A percentile compares a stretch with the other conserved stretches of the same genome.
These are phyloP conservation scores for Cenococcum geophilum DNA, from an alignment of 495 filamentous ascomycete genomes.

Conservation along the genomic window DNA sequence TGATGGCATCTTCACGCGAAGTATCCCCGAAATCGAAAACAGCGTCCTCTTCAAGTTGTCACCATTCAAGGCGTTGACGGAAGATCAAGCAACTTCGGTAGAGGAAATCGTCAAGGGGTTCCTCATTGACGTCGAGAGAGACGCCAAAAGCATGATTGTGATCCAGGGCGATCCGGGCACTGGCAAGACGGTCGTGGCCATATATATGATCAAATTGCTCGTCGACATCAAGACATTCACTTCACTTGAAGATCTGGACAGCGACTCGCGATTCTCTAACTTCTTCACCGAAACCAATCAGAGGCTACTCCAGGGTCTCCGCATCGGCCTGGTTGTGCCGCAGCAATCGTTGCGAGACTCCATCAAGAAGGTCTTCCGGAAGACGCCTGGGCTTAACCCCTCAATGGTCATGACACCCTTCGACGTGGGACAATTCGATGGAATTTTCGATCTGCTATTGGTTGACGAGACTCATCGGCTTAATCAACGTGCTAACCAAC, in stretches of 20 bases:
- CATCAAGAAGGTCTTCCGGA: constrained; percentile 18
- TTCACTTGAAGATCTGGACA: constrained; percentile 20
- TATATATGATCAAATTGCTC: constrained; percentile 23
- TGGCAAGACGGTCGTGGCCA: constrained; percentile 23
- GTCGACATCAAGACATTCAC: constrained; percentile 15
- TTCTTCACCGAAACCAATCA: constrained; percentile 21
- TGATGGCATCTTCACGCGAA: constrained; percentile 22
- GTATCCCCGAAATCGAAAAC: constrained; percentile 23
- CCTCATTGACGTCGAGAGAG: constrained; percentile 14
- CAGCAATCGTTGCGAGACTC: constrained; percentile 17
- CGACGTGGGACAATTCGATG: constrained; percentile 15
- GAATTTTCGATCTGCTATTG: constrained; percentile 18
- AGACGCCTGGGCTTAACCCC: constrained; percentile 14
- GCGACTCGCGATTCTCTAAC: constrained; percentile 19
- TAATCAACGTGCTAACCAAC: constrained; percentile 21
- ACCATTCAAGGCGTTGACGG: constrained; percentile 22
- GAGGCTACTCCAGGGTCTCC: constrained; percentile 12
- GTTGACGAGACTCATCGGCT: constrained; percentile 23
- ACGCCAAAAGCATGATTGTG: constrained; percentile 14
- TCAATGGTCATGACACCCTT: constrained; percentile 17
- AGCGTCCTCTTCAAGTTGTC: constrained; percentile 22
- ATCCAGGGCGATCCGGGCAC: constrained; percentile 25
- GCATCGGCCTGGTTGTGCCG: constrained; percentile 19
- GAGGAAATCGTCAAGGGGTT: constrained; percentile 17
- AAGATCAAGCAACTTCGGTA: constrained; percentile 25